Evolutionary conservation across 2,329 filamentous ascomycete species (phyloP), one percentile per base, ranked within the genome.

Genomic region (Drechslerella stenobrocha): DNA sequence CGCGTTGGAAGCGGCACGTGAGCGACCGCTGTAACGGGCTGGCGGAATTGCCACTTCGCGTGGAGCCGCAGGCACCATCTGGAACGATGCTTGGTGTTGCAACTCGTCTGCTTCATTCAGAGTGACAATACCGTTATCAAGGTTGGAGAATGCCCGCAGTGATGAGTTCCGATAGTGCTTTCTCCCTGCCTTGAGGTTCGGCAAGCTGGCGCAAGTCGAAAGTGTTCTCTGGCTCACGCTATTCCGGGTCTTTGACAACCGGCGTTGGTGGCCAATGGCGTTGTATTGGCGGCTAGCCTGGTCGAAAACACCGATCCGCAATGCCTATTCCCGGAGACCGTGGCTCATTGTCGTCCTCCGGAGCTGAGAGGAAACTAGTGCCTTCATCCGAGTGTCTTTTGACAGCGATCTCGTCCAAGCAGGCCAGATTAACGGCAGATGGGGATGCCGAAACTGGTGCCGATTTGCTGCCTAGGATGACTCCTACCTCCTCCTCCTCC

Each of bases 1-100:
- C 58, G 64, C 64, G 58, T 69, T 69, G 11, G 64, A 69, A 2
- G 64, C 57, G 15, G 64, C 64, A 69, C 64, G 64, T 57, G 64
- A 69, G 30, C 64, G 56, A n/a, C 58, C 64, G 26, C 64, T 69
- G 20, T 63, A 69, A 42, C 57, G 64, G 30, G 52, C 52, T 7
- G 58, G 64, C 13, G 58, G 64, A 15, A 69, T 69, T 3, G 64
- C 64, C 3, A 69, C 64, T 50, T 69, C 64, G 40, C 64, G 64
- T 57, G 56, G 57, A 7, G 57, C 64, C 7, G 64, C 50, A 30
- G 51, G 57, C 20, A 50, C 52, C 15, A 47, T 30, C 30, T 58
- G 64, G 30, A 50, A 57, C 9, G 46, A 20, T 15, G 52, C 47
- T 11, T 18, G 13, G 18, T 58, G 20, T 32, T 47, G 52, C 23